Evolutionary conservation across 2,329 filamentous ascomycete genomes (phyloP).

Genomic region (Rutstroemia sp.): DNA sequence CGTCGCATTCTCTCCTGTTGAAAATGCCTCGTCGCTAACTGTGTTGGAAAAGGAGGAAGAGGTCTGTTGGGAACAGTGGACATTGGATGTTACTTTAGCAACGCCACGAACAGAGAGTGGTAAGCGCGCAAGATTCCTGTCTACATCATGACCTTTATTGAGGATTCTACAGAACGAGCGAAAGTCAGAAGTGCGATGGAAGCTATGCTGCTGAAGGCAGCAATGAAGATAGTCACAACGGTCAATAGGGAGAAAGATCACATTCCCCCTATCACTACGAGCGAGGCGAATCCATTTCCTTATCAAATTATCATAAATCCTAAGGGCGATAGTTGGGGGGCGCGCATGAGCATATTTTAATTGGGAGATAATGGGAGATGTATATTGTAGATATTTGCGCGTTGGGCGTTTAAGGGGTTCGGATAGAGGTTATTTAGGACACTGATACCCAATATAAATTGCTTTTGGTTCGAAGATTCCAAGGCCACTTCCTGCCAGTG

Average conservation of each 20-base stretch:
- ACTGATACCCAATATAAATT: constrained; percentile 25
- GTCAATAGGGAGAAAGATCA: constrained; percentile 89
- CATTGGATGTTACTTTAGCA: constrained; percentile 84
- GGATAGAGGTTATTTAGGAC: constrained; percentile 19
- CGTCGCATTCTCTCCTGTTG: not conserved
- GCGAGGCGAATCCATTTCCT: constrained; percentile 86
- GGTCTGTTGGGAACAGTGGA: constrained; percentile 89
- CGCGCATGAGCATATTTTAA: constrained; percentile 60
- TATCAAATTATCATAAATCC: constrained; percentile 89
- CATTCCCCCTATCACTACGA: constrained; percentile 93
- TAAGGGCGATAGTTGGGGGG: constrained; percentile 70
- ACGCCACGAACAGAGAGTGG: constrained; percentile 83
- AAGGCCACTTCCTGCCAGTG: not conserved
- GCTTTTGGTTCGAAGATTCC: constrained; percentile 7
- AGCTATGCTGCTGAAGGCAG: constrained; percentile 76
- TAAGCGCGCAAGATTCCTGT: constrained; percentile 36
- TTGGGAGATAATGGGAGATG: not conserved
- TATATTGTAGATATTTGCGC: constrained; percentile 8
- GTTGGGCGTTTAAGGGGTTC: constrained; percentile 8
- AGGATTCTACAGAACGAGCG: constrained; percentile 55
- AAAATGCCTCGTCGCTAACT: not conserved
- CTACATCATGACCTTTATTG: not conserved
- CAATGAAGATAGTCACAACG: constrained; percentile 81
- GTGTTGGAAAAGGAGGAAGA: constrained; percentile 6
- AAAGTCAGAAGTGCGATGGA: constrained; percentile 91